Evolutionary conservation across 2,329 filamentous ascomycete species (phyloP).

Genomic region (Alternaria conjuncta): DNA sequence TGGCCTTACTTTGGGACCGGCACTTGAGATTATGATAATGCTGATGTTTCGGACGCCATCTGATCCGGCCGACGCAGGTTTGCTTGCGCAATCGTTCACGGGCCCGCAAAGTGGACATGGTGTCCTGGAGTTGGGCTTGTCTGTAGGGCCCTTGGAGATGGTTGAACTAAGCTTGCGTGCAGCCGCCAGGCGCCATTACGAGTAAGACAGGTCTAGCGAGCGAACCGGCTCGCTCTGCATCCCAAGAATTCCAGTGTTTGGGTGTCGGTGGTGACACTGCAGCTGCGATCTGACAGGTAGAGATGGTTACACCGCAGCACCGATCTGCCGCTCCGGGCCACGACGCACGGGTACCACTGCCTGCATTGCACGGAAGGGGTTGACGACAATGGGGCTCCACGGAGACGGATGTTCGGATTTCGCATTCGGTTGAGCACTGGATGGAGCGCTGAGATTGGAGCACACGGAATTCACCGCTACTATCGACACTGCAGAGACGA

Average conservation of each 20-base stretch:
- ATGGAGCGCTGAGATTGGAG: neutral
- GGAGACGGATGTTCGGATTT: neutral
- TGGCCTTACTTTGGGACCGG: slow-evolving; percentile 7
- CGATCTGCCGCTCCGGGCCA: slow-evolving; percentile 15
- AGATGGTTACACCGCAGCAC: neutral
- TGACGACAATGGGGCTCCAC: neutral
- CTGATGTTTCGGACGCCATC: slow-evolving; percentile 5
- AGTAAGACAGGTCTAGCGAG: slow-evolving; percentile 25
- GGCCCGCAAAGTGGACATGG: slow-evolving; percentile 9
- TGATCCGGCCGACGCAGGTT: slow-evolving; percentile 10
- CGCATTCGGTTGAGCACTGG: neutral
- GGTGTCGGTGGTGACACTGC: slow-evolving; percentile 9
- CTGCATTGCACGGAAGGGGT: neutral
- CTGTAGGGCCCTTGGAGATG: slow-evolving; percentile 7
- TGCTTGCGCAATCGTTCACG: slow-evolving; percentile 35
- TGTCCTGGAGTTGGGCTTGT: neutral
- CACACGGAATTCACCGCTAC: neutral
- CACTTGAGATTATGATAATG: slow-evolving; percentile 1
- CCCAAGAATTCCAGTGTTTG: slow-evolving; percentile 3
- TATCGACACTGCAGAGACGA: neutral
- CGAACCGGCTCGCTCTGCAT: slow-evolving; percentile 7
- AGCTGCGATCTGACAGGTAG: slow-evolving; percentile 5
- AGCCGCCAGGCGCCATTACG: slow-evolving; percentile 15
- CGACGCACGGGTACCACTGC: slow-evolving; percentile 3
- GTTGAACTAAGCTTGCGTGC: slow-evolving; percentile 20